Evolutionary conservation across 305 asterid genomes (phyloP).

Genomic region (Fraxinus dipetala): DNA sequence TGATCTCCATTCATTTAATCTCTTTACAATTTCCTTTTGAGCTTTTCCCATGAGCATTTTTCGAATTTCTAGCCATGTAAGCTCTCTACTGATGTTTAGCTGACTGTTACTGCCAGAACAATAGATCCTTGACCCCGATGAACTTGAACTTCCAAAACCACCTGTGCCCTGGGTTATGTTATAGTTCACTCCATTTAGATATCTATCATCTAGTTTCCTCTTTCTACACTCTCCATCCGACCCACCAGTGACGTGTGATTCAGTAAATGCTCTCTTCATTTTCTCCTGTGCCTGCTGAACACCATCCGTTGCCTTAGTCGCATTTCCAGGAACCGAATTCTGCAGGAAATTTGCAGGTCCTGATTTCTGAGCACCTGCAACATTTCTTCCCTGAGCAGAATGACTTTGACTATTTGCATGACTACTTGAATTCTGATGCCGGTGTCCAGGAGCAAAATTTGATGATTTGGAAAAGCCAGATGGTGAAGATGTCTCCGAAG

Average conservation of each 20-base stretch:
- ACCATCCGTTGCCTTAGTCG: slow-evolving; percentile 55
- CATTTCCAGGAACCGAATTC: slow-evolving; percentile 37
- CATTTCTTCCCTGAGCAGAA: slow-evolving; percentile 36
- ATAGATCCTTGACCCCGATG: slow-evolving; percentile 26
- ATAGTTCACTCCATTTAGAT: slow-evolving; percentile 30
- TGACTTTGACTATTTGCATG: slow-evolving; percentile 30
- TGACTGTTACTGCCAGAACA: slow-evolving; percentile 32
- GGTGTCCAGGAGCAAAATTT: slow-evolving; percentile 25
- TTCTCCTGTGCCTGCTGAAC: slow-evolving; percentile 61
- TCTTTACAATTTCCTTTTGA: slow-evolving; percentile 39
- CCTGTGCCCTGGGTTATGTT: slow-evolving; percentile 21
- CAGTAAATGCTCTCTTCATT: slow-evolving; percentile 51
- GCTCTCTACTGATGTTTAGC: slow-evolving; percentile 41
- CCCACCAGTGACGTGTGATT: slow-evolving; percentile 34
- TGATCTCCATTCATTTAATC: slow-evolving; percentile 37
- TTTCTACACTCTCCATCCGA: slow-evolving; percentile 36
- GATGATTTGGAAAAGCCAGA: slow-evolving; percentile 22
- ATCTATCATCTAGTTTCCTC: slow-evolving; percentile 39
- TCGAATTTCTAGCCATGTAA: slow-evolving; percentile 38
- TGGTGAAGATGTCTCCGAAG: slow-evolving; percentile 61
- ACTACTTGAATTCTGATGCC: slow-evolving; percentile 28
- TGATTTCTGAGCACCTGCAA: slow-evolving; percentile 39
- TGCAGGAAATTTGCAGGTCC: slow-evolving; percentile 36
- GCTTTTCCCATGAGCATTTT: slow-evolving; percentile 52
- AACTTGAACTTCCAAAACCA: slow-evolving; percentile 19